Conservation (phyloP, 75 land plant species). For the Chamaecyparis obtusa region DNA sequence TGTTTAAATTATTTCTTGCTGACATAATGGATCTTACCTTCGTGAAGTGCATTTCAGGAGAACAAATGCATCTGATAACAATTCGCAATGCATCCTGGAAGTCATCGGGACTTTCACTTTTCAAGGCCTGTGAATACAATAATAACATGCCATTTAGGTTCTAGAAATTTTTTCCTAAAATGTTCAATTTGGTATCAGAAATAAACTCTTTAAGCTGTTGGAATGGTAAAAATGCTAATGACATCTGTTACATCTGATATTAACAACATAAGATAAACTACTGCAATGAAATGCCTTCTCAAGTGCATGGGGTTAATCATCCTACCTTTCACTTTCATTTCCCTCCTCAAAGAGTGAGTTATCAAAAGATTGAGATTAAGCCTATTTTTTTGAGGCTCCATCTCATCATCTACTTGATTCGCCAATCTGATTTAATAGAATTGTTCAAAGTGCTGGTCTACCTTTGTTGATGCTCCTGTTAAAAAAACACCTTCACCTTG, state of each 20-base stretch:
- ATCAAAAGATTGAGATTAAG: no score
- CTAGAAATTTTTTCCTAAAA: background rate
- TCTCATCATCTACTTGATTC: no score
- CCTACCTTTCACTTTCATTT: background rate
- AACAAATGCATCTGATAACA: constrained; percentile 36
- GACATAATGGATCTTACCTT: constrained; percentile 20
- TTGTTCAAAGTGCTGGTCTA: no score
- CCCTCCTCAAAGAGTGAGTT: background rate
- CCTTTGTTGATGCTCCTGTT: no score
- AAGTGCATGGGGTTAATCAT: background rate
- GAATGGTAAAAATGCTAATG: background rate
- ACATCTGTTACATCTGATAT: background rate
- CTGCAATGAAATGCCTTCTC: background rate
- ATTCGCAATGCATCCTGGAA: constrained; percentile 52
- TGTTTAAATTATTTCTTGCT: background rate
- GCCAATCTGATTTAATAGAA: no score
- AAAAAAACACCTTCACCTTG: no score
- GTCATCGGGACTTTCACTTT: constrained; percentile 53
- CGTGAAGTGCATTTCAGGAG: constrained; percentile 66
- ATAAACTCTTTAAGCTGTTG: background rate
- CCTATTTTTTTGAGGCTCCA: no score
- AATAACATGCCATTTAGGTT: background rate
- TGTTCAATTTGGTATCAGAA: background rate
- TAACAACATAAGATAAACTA: background rate
- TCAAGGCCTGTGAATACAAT: constrained; percentile 57